A percentile compares a stretch with the other conserved stretches of the same genome.
Evolutionary conservation across 768 basidiomycete genomes (phyloP).

Genomic region (Piloderma croceum): DNA sequence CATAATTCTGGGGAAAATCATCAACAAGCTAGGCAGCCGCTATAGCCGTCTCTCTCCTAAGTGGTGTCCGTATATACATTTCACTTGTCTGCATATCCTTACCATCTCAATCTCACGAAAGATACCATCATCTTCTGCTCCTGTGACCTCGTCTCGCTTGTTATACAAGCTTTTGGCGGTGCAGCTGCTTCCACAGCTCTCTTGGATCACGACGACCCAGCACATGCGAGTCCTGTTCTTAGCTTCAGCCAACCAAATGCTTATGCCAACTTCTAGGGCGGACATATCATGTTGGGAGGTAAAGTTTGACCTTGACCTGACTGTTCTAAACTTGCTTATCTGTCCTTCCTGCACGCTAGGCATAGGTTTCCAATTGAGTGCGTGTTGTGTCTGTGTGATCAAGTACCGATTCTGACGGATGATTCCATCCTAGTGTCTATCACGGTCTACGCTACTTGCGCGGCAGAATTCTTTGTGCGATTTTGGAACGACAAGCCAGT

Average conservation of each 20-base stretch:
- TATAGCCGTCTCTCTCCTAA: constrained; percentile 47
- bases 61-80: constrained; percentile 27
- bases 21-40: constrained; percentile 34
- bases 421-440: constrained; percentile 24
- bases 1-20: constrained; percentile 45
- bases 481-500: constrained; percentile 33
- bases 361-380: too few species aligned
- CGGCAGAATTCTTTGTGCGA: constrained; percentile 41
- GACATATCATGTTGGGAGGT: constrained; percentile 10
- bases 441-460: constrained; percentile 33
- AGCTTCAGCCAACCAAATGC: constrained; percentile 2
- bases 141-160: constrained; percentile 17
- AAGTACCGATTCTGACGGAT: too few species aligned
- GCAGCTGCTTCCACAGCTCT: constrained; percentile 10
- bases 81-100: background rate
- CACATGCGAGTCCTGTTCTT: background rate
- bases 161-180: constrained; percentile 25
- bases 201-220: background rate
- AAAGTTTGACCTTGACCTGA: constrained; percentile 13
- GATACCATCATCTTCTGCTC: background rate
- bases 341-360: too few species aligned
- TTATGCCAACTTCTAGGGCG: constrained; percentile 11
- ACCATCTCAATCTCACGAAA: background rate
- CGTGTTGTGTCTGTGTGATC: too few species aligned
- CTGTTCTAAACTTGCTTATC: background rate